These are phyloP conservation scores for Caryocar brasiliense DNA, from an alignment of 441 rosid genomes.

Conservation along the genomic window DNA sequence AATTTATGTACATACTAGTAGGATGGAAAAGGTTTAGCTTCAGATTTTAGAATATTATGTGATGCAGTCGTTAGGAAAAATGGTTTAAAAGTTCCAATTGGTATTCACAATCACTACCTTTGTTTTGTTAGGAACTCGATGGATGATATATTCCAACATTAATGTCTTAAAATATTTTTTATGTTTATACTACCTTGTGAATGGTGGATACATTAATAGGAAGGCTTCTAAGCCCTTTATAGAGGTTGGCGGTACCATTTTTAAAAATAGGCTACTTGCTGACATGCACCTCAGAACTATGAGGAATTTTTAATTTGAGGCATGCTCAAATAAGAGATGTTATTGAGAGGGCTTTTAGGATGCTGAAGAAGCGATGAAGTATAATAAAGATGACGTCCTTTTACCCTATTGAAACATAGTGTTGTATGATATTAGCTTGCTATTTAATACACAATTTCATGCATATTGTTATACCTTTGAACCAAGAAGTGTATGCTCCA, in stretches of 20 bases:
- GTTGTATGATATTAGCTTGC: neutral
- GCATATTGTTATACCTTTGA: too few relatives aligned
- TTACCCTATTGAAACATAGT: neutral
- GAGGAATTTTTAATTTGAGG: neutral
- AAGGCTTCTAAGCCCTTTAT: neutral
- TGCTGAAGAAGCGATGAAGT: neutral
- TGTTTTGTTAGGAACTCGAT: too few relatives aligned
- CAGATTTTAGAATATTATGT: neutral
- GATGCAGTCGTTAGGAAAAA: neutral
- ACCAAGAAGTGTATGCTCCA: too few relatives aligned
- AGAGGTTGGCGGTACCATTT: neutral
- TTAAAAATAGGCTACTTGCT: neutral
- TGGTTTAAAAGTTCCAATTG: neutral
- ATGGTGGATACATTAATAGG: neutral
- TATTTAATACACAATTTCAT: too few relatives aligned
- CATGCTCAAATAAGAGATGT: too few relatives aligned
- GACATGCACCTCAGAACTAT: neutral
- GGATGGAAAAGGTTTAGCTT: neutral
- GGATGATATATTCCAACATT: too few relatives aligned
- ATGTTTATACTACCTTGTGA: neutral
- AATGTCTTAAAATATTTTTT: neutral
- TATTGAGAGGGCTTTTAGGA: neutral
- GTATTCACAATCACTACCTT: neutral
- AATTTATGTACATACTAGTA: neutral
- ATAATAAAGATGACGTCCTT: neutral